A percentile compares a stretch with the other conserved stretches of the same genome.
These are phyloP conservation scores for Allomyces macrogynus DNA, from an alignment of 192 early-diverging fungal species.

Conservation along the genomic window DNA sequence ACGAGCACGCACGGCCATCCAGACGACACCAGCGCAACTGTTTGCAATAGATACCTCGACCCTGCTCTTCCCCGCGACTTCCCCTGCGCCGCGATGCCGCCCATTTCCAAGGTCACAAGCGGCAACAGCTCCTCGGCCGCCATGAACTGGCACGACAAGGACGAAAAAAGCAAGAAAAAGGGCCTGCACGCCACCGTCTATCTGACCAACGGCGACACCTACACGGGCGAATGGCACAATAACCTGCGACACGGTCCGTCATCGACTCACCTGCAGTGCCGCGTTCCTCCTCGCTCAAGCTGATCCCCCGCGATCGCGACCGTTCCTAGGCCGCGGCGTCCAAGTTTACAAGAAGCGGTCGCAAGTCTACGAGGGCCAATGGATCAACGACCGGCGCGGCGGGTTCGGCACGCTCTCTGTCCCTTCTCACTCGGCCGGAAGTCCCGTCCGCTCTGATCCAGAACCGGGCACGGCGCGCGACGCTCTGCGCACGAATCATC, in stretches of 20 bases:
- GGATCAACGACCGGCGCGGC: conserved; percentile 18
- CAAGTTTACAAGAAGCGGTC: conserved; percentile 24
- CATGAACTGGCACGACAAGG: conserved; percentile 23
- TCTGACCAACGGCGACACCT: conserved; percentile 34
- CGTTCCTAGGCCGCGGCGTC: conserved; percentile 39
- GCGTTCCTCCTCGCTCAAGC: too few species aligned
- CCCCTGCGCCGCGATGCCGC: too few species aligned
- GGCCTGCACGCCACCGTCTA: conserved; percentile 32
- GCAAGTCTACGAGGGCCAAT: conserved; percentile 36
- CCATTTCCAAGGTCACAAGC: too few species aligned
- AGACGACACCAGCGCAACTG: too few species aligned
- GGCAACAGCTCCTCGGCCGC: too few species aligned
- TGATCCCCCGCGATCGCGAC: too few species aligned
- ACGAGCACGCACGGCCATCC: too few species aligned
- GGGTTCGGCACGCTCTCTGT: conserved; percentile 36
- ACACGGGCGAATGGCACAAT: conserved; percentile 38
- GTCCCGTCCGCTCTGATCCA: background rate
- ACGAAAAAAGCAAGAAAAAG: conserved; percentile 23
- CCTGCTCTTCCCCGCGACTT: too few species aligned
- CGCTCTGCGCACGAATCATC: background rate
- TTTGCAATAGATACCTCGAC: too few species aligned
- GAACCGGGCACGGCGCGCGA: background rate
- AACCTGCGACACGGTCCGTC: conserved; percentile 20
- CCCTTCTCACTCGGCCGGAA: conserved; percentile 7
- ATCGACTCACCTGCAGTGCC: too few species aligned